A percentile compares a stretch with the other conserved stretches of the same genome.
phyloP scores from a whole-genome alignment of 176 grass and related monocot species.

The Hsuehochloa calcarea region DNA sequence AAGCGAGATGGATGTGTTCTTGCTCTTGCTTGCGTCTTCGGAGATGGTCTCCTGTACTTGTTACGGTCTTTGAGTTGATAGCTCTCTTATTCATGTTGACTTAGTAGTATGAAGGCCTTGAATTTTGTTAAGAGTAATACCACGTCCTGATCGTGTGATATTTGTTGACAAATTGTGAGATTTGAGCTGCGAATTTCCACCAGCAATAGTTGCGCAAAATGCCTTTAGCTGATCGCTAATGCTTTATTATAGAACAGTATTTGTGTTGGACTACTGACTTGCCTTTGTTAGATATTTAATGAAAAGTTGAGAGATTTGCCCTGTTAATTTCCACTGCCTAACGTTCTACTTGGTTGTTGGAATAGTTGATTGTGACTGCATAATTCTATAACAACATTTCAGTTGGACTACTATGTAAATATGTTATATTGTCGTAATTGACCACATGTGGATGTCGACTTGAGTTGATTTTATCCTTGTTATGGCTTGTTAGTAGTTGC shows the following conservation, averaged over 20 bases:
- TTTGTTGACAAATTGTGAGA: neutral
- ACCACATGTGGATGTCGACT: conserved; percentile 13
- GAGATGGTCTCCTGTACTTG: neutral
- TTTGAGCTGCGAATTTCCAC: neutral
- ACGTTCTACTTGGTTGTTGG: neutral
- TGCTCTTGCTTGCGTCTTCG: conserved; percentile 1
- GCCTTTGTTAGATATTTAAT: conserved; percentile 20
- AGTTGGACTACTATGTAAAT: conserved; percentile 5
- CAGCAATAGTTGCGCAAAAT: neutral
- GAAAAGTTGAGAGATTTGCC: conserved; percentile 4
- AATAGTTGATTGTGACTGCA: conserved; percentile 11
- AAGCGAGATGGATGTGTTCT: neutral
- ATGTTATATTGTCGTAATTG: neutral
- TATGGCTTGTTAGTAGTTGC: conserved; percentile 13
- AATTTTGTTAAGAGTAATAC: neutral
- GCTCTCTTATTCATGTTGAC: conserved; percentile 7
- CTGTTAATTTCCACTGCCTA: neutral
- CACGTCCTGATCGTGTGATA: neutral
- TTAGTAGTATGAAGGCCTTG: neutral
- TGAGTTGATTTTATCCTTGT: neutral
- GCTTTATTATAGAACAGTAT: neutral
- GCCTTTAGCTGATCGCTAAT: neutral
- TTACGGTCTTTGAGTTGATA: neutral
- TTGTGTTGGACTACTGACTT: conserved; percentile 22
- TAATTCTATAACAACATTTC: neutral